These are phyloP conservation scores for Bacidia gigantensis DNA, from an alignment of 495 filamentous ascomycete genomes.

Conservation along the genomic window DNA sequence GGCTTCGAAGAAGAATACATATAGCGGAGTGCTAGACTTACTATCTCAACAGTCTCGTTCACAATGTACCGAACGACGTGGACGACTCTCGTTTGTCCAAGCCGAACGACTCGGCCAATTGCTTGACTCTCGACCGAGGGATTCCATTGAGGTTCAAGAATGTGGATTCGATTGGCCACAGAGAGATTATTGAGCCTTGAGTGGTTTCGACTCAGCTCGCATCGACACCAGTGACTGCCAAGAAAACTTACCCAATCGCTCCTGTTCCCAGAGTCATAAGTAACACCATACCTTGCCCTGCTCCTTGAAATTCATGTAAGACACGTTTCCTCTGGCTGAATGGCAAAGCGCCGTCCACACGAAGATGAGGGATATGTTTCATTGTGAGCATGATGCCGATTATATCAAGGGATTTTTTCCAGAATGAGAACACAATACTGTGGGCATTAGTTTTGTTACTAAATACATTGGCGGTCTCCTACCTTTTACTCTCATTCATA, in stretches of 20 bases:
- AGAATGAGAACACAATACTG: not conserved
- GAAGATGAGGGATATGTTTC: not conserved
- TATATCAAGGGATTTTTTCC: not conserved
- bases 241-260: not conserved
- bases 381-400: not conserved
- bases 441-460: not conserved
- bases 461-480: not conserved
- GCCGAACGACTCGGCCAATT: not conserved
- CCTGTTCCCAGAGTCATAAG: not conserved
- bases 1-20: not conserved
- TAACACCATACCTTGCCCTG: not conserved
- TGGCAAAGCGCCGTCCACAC: not conserved
- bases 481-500: not conserved
- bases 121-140: not conserved
- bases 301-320: not conserved
- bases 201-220: not conserved
- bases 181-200: not conserved
- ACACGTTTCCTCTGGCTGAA: not conserved
- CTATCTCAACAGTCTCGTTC: not conserved
- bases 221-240: not conserved
- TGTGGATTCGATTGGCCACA: constrained; percentile 1
- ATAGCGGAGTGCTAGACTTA: not conserved
- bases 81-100: not conserved
- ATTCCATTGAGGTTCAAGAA: not conserved
- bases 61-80: not conserved